Conservation (phyloP, 2,329 filamentous ascomycete genomes). For the Cercospora sp. region DNA sequence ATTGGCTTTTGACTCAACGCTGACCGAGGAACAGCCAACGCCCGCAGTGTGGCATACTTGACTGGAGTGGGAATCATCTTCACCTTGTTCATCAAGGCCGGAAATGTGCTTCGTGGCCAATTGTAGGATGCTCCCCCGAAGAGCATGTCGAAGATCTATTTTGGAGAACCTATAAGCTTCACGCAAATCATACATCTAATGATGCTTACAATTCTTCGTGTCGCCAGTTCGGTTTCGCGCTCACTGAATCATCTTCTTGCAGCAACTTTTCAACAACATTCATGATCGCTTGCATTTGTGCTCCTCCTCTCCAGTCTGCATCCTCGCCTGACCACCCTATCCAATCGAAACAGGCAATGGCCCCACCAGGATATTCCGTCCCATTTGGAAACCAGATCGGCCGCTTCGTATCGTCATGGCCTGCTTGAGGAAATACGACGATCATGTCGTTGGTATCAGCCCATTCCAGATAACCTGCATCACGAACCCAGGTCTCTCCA, state of each 20-base stretch:
- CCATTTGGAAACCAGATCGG: conserved; percentile 13
- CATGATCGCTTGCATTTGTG: conserved; percentile 18
- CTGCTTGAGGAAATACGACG: conserved; percentile 17
- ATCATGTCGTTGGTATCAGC: conserved; percentile 18
- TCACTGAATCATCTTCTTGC: not conserved
- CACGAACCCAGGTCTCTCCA: conserved; percentile 6
- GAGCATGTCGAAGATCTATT: not conserved
- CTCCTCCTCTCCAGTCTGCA: conserved; percentile 15
- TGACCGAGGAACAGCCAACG: conserved; percentile 11
- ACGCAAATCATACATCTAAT: not conserved
- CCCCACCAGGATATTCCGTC: conserved; percentile 2
- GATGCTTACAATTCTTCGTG: not conserved
- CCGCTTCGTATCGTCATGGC: conserved; percentile 2
- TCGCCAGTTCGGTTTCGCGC: not conserved
- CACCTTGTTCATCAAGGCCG: conserved; percentile 35
- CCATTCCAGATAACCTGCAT: conserved; percentile 16
- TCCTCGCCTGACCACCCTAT: conserved; percentile 12
- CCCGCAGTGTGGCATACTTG: conserved; percentile 22
- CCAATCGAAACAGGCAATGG: conserved; percentile 18
- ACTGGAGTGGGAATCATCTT: conserved; percentile 29
- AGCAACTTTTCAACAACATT: conserved; percentile 1
- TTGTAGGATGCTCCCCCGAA: conserved; percentile 8
- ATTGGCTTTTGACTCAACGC: not conserved
- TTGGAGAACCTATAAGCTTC: not conserved
- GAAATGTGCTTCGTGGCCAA: conserved; percentile 26